These are phyloP conservation scores for Groenewaldozyma tartarivorans DNA, from an alignment of 805 yeast species.

Conservation along the genomic window DNA sequence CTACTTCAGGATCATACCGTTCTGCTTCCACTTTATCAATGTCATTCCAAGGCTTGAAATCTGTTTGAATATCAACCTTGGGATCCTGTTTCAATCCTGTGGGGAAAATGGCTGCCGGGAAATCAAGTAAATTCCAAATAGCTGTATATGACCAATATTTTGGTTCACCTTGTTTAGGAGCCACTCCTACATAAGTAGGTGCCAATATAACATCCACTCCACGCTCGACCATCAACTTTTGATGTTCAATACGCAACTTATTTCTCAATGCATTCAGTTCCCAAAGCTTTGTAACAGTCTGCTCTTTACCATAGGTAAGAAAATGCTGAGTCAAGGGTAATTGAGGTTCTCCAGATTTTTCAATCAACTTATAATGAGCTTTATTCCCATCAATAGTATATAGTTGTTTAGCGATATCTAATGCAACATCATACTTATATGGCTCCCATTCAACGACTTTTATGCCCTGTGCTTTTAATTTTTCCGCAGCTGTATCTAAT, in stretches of 20 bases:
- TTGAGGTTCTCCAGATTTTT: neutral
- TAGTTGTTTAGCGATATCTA: conserved; percentile 18
- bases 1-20: conserved; percentile 34
- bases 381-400: conserved; percentile 62
- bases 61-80: conserved; percentile 21
- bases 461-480: conserved; percentile 8
- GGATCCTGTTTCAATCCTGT: conserved; percentile 23
- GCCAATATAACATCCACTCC: neutral
- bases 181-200: neutral
- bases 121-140: conserved; percentile 38
- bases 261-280: neutral
- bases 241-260: neutral
- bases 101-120: conserved; percentile 43
- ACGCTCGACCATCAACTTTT: neutral
- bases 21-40: neutral
- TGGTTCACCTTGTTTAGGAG: neutral
- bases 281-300: neutral
- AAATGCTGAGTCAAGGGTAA: neutral
- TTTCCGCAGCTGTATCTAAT: conserved; percentile 25
- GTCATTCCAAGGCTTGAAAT: neutral
- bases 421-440: conserved; percentile 20
- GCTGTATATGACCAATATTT: neutral
- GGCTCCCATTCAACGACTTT: conserved; percentile 23
- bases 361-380: conserved; percentile 9
- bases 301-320: neutral